Base-by-base conservation (phyloP, 805 yeast species). In the Kodamaea nitidulidarum region DNA sequence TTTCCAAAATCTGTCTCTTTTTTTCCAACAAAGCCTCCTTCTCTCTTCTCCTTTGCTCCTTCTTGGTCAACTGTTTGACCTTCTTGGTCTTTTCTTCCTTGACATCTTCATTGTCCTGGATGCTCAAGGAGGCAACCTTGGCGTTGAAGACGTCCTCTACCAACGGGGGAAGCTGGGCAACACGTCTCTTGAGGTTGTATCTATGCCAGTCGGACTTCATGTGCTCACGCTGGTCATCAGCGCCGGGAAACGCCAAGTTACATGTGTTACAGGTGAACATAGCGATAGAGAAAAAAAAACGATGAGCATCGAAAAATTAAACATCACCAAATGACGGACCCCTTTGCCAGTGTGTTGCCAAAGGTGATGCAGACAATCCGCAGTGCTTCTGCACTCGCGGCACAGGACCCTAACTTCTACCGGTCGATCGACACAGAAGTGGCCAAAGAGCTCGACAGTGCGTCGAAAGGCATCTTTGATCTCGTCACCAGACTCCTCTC, bases 381-480 rank as follows among this genome's bases (percentile, higher is more conserved):
- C 43, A 74, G 83, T 2, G 72, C 95, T 0, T 67, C 82, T 3
- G 79, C 84, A 2, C 59, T 90, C 31, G 84, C 85, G 2, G 77
- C 87, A 0, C 84, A 84, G 40, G 98, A 91, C 64, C 72, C 88
- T n/a, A 76, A 73, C 21, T 93, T 90, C 52, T 78, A 80, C 58
- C 67, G 71, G 33, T 78, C 85, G 34, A 54, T 87, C 9, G 91
- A 86, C 50, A 50, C 64, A 3, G 52, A 57, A 1, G 53, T 80
- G 10, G 60, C 70, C 7, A 45, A 52, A 0, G 54, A 68, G 10
- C 55, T 80, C 35, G 67, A 67, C 7, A 47, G 48, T 1, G 53
- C 75, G 0, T 68, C 80, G 3, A 55, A 59, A 11, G 58, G 65
- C 15, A 40, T 84, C 4, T 53, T 78, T 17, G 59, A 55, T 1